Conservation (phyloP, 345 rosid genomes). For the Pelargonium nanum region DNA sequence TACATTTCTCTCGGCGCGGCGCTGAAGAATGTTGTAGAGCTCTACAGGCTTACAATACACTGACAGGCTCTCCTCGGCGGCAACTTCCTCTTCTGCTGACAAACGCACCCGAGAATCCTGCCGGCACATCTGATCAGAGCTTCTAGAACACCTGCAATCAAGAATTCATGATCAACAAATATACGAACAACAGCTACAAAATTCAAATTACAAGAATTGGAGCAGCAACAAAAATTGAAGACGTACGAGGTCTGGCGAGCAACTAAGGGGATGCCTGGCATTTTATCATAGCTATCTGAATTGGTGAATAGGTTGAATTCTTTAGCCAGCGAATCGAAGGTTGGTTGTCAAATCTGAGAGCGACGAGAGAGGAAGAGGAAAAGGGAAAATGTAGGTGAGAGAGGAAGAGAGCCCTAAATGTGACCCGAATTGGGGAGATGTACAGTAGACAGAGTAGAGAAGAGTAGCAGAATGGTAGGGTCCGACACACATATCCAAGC, state of each 20-base stretch:
- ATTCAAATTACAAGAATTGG: not conserved
- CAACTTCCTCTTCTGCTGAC: constrained; percentile 78
- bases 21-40: constrained; percentile 86
- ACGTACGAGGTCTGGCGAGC: constrained; percentile 67
- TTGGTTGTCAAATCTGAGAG: not conserved
- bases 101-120: constrained; percentile 68
- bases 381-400: not conserved
- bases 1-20: constrained; percentile 77
- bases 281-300: constrained; percentile 35
- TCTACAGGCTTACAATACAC: constrained; percentile 96
- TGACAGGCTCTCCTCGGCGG: constrained; percentile 80
- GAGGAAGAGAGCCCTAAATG: not conserved
- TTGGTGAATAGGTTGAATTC: not conserved
- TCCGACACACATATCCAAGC: not conserved
- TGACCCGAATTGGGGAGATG: not conserved
- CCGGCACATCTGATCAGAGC: constrained; percentile 86
- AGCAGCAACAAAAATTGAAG: not conserved
- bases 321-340: not conserved
- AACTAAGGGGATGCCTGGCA: constrained; percentile 90
- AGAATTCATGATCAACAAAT: not conserved
- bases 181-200: not conserved
- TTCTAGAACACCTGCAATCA: constrained; percentile 54
- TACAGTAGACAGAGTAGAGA: not conserved
- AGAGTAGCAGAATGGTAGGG: not conserved
- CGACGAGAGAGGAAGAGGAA: not conserved